Base-by-base conservation (phyloP, 2,329 filamentous ascomycete genomes). In the Ophiostoma ulmi region DNA sequence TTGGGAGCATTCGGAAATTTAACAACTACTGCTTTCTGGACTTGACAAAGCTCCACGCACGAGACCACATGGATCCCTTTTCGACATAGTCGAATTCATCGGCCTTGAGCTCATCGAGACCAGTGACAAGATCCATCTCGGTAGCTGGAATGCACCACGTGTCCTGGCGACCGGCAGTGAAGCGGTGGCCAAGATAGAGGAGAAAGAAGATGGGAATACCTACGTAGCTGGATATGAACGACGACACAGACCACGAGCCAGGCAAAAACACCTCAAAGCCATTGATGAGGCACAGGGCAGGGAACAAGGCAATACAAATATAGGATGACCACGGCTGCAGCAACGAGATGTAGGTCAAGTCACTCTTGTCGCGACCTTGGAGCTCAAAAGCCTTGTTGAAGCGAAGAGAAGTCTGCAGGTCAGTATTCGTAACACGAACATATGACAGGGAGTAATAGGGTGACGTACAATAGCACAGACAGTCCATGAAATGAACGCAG, bases 401-500 rank as follows among this genome's bases (percentile, higher is more conserved):
- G 44, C 44, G 44, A 20, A 48, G 44, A n/a, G 44, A 48, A 6
- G 44, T 48, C 44, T 48, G 5, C n/a, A n/a, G 17, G 44, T 48
- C 7, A n/a, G 44, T 48, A n/a, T n/a, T 48, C 6, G 17, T 48
- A 20, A 20, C 17, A 48, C 10, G 5, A 5, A n/a, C 20, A 48
- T 5, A 48, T 14, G 14, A 5, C 8, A 20, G 17, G n/a, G 44
- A 7, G 17, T 17, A 48, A n/a, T 7, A 1, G n/a, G 1, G 7
- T 2, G n/a, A 61, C 55, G 6, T 61, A 77, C 78, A 5, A 81
- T 70, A 1, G 81, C 75, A 8, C 82, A 76, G 26, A 76, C 76
- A 35, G 81, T 73, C 81, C 81, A 83, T 72, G 80, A 80, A n/a
- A 82, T 75, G 7, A 80, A 76, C 1, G 79, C 81, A 68, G 81